Conservation (phyloP, 305 asterid genomes). For the Nicotiana rustica region DNA sequence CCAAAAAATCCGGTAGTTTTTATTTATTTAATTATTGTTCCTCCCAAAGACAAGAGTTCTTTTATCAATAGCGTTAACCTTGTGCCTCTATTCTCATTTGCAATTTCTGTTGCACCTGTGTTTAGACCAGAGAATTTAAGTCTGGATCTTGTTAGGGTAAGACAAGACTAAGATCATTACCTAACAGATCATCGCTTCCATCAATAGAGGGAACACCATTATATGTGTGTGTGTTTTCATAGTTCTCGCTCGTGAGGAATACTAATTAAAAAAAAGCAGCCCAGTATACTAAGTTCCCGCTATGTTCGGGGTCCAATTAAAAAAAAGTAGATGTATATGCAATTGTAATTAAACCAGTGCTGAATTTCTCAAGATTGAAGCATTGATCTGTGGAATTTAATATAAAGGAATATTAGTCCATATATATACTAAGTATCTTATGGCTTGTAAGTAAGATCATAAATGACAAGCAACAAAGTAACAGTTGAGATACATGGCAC, state of each 20-base stretch:
- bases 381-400: too few relatives aligned
- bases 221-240: not conserved
- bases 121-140: not conserved
- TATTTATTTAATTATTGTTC: slow-evolving; percentile 44
- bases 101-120: slow-evolving; percentile 84
- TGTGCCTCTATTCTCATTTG: slow-evolving; percentile 50
- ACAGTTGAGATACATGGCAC: not conserved
- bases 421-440: too few relatives aligned
- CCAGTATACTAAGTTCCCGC: too few relatives aligned
- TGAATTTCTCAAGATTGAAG: too few relatives aligned
- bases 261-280: too few relatives aligned
- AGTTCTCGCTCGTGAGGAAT: not conserved
- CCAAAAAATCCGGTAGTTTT: too few relatives aligned
- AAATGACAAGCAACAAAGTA: not conserved
- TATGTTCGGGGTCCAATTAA: not conserved
- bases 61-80: not conserved
- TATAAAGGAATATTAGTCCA: too few relatives aligned
- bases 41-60: slow-evolving; percentile 52
- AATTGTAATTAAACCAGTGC: too few relatives aligned
- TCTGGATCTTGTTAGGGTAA: not conserved
- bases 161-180: not conserved
- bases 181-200: not conserved
- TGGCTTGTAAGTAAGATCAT: too few relatives aligned
- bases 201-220: too few relatives aligned
- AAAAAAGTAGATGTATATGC: not conserved